These are phyloP conservation scores for Ceratocystis lukuohia DNA, from an alignment of 2,329 filamentous ascomycete genomes.

Conservation along the genomic window DNA sequence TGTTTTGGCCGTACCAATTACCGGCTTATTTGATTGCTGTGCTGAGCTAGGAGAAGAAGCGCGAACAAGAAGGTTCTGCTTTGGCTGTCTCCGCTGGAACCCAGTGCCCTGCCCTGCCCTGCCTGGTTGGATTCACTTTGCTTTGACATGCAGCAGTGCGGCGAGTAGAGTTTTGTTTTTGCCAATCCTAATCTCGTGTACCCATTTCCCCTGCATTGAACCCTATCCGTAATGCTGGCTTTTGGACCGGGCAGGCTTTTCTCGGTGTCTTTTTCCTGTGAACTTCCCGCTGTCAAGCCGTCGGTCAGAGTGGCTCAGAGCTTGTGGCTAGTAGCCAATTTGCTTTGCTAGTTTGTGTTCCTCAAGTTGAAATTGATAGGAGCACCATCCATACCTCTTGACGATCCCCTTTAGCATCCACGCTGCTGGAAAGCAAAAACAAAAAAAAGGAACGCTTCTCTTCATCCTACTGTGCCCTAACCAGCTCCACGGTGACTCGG, in stretches of 20 bases:
- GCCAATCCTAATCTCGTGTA: slow-evolving; percentile 3
- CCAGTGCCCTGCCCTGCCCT: not conserved
- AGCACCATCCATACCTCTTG: not conserved
- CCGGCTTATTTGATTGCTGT: not conserved
- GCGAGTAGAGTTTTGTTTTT: slow-evolving; percentile 3
- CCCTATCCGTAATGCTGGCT: not conserved
- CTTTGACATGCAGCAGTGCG: not conserved
- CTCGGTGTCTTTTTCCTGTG: not conserved
- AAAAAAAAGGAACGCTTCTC: not conserved
- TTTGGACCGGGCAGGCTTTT: not conserved
- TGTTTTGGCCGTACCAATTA: not conserved
- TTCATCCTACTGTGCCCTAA: not conserved
- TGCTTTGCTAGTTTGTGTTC: not conserved
- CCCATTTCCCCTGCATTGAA: not conserved
- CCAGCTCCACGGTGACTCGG: not conserved
- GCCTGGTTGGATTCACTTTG: not conserved
- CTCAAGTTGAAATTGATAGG: not conserved
- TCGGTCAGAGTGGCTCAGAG: no score
- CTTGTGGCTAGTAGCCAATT: not conserved
- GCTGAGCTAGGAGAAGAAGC: not conserved
- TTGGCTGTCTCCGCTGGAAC: not conserved
- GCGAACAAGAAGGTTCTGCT: not conserved
- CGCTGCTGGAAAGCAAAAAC: not conserved
- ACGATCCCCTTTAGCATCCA: not conserved
- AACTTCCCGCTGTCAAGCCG: not conserved